These are phyloP conservation scores for Trametes gibbosa DNA, from an alignment of 768 basidiomycete genomes.

Conservation along the genomic window DNA sequence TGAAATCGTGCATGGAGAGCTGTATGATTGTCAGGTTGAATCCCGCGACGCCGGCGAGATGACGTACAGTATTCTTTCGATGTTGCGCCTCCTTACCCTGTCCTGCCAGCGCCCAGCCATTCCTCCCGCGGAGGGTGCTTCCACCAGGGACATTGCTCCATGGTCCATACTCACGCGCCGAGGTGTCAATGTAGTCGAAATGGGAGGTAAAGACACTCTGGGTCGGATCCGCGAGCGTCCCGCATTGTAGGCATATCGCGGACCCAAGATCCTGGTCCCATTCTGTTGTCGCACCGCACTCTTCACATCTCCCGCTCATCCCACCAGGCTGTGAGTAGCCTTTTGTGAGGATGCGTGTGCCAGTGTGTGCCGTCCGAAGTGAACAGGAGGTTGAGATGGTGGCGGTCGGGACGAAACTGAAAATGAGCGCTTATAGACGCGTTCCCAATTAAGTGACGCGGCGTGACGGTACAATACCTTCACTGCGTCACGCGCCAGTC, in stretches of 20 bases:
- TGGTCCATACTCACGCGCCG: constrained; percentile 30
- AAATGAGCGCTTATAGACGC: background rate
- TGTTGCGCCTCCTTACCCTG: constrained; percentile 65
- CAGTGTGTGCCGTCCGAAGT: background rate
- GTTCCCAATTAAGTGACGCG: constrained; percentile 1
- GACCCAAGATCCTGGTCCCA: constrained; percentile 61
- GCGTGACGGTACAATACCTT: background rate
- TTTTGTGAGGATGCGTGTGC: background rate
- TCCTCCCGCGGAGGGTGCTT: constrained; percentile 45
- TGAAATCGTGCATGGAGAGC: constrained; percentile 64
- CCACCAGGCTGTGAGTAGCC: constrained; percentile 10
- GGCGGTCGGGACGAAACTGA: background rate
- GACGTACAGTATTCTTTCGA: constrained; percentile 56
- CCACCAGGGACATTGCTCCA: constrained; percentile 25
- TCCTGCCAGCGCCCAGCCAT: constrained; percentile 61
- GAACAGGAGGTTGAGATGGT: background rate
- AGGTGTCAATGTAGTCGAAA: constrained; percentile 35
- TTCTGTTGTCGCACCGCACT: constrained; percentile 51
- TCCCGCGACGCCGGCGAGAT: constrained; percentile 3
- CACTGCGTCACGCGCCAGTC: background rate
- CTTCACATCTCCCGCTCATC: constrained; percentile 41
- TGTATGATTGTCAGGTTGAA: constrained; percentile 25
- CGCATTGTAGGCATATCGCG: constrained; percentile 67
- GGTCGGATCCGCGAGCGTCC: constrained; percentile 61
- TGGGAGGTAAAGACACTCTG: constrained; percentile 59